phyloP scores from a whole-genome alignment of 2,329 filamentous ascomycete species.

The Sporothrix sp. region DNA sequence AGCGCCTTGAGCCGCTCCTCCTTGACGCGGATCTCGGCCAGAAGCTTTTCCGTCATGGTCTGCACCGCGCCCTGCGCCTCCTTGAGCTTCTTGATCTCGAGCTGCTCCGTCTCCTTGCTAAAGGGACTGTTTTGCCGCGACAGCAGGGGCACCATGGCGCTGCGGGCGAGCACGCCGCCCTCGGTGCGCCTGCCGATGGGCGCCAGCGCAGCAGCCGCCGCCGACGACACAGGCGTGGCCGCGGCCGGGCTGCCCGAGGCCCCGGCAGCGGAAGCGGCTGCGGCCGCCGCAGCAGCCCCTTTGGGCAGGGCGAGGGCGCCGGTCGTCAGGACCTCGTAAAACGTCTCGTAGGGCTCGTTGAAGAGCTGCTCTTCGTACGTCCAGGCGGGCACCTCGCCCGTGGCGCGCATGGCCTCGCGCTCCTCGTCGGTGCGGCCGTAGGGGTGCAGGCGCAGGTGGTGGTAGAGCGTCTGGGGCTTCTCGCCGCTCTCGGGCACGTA shows the following conservation, averaged over 20 bases:
- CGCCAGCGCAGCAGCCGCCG: constrained; percentile 31
- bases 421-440: constrained; percentile 75
- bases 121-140: constrained; percentile 62
- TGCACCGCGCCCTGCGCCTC: constrained; percentile 57
- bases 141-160: constrained; percentile 62
- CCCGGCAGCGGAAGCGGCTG: constrained; percentile 36
- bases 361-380: constrained; percentile 92
- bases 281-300: constrained; percentile 45
- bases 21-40: constrained; percentile 53
- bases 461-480: constrained; percentile 92
- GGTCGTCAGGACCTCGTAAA: constrained; percentile 76
- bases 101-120: constrained; percentile 58
- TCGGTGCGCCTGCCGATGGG: constrained; percentile 28
- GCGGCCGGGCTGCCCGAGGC: constrained; percentile 35
- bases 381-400: constrained; percentile 62
- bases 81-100: constrained; percentile 50
- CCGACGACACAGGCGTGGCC: constrained; percentile 17
- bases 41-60: constrained; percentile 48
- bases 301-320: constrained; percentile 46
- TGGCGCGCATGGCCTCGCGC: constrained; percentile 48
- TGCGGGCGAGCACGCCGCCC: constrained; percentile 52
- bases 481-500: constrained; percentile 81
- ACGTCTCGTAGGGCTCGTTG: constrained; percentile 89
- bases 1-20: constrained; percentile 51
- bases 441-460: constrained; percentile 82